Base-by-base conservation (phyloP, 805 yeast species). In the Yamadazyma insecticola region DNA sequence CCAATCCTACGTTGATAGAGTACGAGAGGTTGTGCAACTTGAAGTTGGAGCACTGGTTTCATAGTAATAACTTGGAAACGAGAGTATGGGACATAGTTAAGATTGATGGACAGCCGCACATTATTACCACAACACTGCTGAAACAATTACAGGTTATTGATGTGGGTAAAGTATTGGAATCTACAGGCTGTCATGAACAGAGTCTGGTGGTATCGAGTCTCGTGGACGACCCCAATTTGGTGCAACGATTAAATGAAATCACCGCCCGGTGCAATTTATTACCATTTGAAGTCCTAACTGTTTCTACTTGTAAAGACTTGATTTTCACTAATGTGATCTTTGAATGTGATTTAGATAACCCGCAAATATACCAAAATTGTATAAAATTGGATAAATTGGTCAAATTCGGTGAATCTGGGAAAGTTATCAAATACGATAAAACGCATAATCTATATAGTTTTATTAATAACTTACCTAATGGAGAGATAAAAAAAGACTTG, bases 271-370 rank as follows among this genome's bases (percentile, higher is more conserved):
- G 35, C 10, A 34, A 36, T 29, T 26, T 41, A 16, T 24, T 41
- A 16, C 45, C 45, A 11, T 38, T 27, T 27, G 43, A 38, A 16
- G 38, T 36, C 16, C 19, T 41, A 12, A 38, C 41, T 8, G 33
- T 41, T 7, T 17, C 28, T 10, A 26, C 24, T 13, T 26, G 31
- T 21, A 32, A 31, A 11, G 30, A 38, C n/a, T 16, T 37, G n/a
- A 20, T 38, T 6, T 41, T 41, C 18, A 31, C 25, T 24, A 41
- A 38, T 17, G 22, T 33, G 14, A 38, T 41, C 15, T 38, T 42
- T 34, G 45, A 41, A 32, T 38, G 45, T 30, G 45, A 41, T 25
- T 29, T 41, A 23, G 45, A 41, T 27, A 41, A 41, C 28, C 45
- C 45, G 4, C 40, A 38, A 16, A 26, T 41, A 4, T 41, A 41